Evolutionary conservation across 1,284 basidiomycete species (phyloP).

Genomic region (Tausonia pullulans): DNA sequence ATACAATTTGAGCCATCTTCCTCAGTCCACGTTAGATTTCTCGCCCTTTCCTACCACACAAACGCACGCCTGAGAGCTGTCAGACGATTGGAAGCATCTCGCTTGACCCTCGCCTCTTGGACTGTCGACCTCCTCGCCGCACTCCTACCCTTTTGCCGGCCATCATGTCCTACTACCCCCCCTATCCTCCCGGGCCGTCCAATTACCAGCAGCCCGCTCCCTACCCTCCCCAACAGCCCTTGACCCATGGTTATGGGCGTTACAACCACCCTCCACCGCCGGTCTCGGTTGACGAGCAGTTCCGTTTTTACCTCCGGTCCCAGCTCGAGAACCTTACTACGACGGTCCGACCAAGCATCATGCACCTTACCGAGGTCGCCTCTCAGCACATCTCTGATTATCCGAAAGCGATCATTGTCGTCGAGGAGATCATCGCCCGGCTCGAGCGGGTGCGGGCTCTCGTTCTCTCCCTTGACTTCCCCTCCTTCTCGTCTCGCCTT

Average conservation of each 20-base stretch:
- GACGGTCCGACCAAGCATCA: conserved; percentile 94
- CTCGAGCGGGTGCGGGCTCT: neutral
- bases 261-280: neutral
- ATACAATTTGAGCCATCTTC: no score
- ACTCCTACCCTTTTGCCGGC: neutral
- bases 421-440: conserved; percentile 51
- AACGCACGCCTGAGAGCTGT: no score
- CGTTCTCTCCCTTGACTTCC: conserved; percentile 10
- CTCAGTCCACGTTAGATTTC: no score
- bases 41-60: no score
- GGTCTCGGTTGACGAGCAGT: conserved; percentile 22
- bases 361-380: conserved; percentile 85
- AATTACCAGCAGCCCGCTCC: neutral
- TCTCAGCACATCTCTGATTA: conserved; percentile 52
- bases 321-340: conserved; percentile 77
- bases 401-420: conserved; percentile 63
- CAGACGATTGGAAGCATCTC: no score
- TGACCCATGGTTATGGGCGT: neutral
- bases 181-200: no score
- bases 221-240: neutral
- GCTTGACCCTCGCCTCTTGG: no score
- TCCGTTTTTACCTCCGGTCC: conserved; percentile 49
- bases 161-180: neutral
- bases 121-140: no score
- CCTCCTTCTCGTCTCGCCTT: conserved; percentile 8